Percentiles rank a stretch among this genome's conserved stretches.
These are phyloP conservation scores for Argentina anserina DNA, from an alignment of 306 rosid genomes.

Conservation along the genomic window DNA sequence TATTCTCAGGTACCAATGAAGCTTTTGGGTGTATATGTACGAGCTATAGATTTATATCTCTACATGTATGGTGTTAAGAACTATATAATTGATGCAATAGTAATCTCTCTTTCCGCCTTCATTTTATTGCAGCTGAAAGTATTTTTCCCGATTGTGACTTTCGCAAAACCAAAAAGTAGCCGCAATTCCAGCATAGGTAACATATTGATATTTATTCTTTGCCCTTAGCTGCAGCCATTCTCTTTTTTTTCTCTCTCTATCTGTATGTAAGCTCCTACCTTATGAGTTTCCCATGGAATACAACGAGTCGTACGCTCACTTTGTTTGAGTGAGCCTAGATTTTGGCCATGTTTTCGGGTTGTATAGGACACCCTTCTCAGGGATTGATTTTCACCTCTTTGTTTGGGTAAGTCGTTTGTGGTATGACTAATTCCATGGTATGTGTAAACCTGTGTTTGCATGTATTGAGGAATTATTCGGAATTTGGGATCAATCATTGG, in stretches of 20 bases:
- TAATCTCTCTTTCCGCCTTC: not conserved
- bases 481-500: not conserved
- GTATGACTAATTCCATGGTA: not conserved
- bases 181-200: constrained; percentile 91
- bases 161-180: constrained; percentile 93
- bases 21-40: constrained; percentile 11
- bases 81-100: not conserved
- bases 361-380: not conserved
- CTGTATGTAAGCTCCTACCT: not conserved
- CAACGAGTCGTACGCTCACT: not conserved
- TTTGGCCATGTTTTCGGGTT: not conserved
- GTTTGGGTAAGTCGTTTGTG: not conserved
- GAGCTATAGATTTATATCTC: constrained; percentile 5
- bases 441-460: not conserved
- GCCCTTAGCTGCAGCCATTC: constrained; percentile 12
- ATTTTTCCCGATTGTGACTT: constrained; percentile 86
- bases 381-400: not conserved
- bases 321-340: not conserved
- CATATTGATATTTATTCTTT: constrained; percentile 15
- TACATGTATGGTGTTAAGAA: not conserved
- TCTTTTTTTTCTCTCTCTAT: constrained; percentile 11
- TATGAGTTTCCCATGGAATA: constrained; percentile 11
- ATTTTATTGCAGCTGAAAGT: constrained; percentile 74
- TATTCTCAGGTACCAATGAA: constrained; percentile 73
- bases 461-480: not conserved